Conservation (phyloP, 176 grass and related monocot species). For the Dactylis glomerata region DNA sequence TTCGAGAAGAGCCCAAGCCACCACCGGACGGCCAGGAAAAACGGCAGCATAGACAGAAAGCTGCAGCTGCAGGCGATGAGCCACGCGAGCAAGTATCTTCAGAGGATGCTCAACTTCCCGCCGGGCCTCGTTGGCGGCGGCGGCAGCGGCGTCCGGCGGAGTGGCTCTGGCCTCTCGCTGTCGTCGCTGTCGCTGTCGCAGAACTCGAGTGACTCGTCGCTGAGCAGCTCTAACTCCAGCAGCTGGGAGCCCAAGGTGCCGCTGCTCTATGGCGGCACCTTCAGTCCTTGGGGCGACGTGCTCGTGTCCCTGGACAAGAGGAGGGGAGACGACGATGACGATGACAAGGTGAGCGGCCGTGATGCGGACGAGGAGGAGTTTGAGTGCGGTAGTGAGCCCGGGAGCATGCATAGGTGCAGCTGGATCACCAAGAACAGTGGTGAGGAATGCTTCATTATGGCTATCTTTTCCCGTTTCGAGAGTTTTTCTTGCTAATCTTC, state of each 20-base stretch:
- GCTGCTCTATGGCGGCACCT: conserved; percentile 57
- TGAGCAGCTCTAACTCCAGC: conserved; percentile 86
- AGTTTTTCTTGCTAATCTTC: not conserved
- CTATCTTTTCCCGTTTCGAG: not conserved
- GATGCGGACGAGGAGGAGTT: conserved; percentile 45
- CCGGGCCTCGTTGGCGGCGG: conserved; percentile 41
- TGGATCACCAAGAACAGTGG: conserved; percentile 96
- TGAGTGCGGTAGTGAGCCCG: conserved; percentile 44
- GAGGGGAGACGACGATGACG: conserved; percentile 18
- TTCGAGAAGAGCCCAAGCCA: conserved; percentile 54
- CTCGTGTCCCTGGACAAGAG: conserved; percentile 42
- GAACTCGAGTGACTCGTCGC: conserved; percentile 92
- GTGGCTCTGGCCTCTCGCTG: conserved; percentile 69
- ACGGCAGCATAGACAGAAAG: conserved; percentile 48
- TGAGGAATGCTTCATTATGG: conserved; percentile 33
- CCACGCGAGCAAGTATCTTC: conserved; percentile 53
- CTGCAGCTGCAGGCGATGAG: conserved; percentile 49
- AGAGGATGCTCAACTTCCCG: conserved; percentile 53
- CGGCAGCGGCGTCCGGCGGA: conserved; percentile 62
- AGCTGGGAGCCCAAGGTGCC: conserved; percentile 93
- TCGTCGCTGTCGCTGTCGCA: conserved; percentile 95
- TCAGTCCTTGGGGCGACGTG: conserved; percentile 50
- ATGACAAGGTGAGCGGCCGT: conserved; percentile 46
- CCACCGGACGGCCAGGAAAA: not conserved
- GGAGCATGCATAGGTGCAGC: conserved; percentile 68